A percentile compares a stretch with the other conserved stretches of the same genome.
These are phyloP conservation scores for Nicotiana obtusifolia DNA, from an alignment of 257 asterid genomes.

Conservation along the genomic window DNA sequence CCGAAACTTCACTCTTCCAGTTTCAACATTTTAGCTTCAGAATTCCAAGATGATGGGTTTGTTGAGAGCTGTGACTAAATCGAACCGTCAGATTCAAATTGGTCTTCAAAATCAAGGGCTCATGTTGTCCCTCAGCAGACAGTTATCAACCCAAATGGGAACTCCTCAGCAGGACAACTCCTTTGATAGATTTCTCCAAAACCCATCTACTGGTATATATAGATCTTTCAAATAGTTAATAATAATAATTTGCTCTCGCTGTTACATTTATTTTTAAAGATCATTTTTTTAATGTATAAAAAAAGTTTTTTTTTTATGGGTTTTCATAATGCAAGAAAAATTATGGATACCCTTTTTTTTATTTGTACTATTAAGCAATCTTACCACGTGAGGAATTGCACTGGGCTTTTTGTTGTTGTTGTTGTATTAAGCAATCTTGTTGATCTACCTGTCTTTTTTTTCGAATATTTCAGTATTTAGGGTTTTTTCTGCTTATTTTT, in stretches of 20 bases:
- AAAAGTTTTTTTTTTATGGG: neutral
- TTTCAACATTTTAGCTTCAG: neutral
- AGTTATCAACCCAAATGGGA: slow-evolving; percentile 12
- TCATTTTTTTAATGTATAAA: neutral
- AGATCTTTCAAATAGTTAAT: neutral
- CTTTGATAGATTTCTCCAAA: slow-evolving; percentile 1
- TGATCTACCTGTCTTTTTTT: neutral
- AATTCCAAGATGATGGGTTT: slow-evolving; percentile 13
- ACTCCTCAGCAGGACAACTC: neutral
- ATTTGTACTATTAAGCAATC: neutral
- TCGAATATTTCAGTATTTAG: neutral
- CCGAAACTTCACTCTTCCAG: neutral
- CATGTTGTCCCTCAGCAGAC: neutral
- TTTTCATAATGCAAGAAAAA: neutral
- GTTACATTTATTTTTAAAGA: neutral
- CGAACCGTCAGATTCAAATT: slow-evolving; percentile 11
- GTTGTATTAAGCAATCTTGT: too few relatives aligned
- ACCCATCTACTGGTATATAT: slow-evolving; percentile 6
- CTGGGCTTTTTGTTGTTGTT: too few relatives aligned
- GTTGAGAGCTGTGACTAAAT: neutral
- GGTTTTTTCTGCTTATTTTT: neutral
- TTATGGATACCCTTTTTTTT: neutral
- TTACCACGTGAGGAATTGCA: too few relatives aligned
- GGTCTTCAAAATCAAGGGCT: slow-evolving; percentile 7
- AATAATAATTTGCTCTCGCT: neutral